Evolutionary conservation across 75 land plant species (phyloP), one percentile per base, ranked within the genome.

Genomic region (Cupressus sempervirens): DNA sequence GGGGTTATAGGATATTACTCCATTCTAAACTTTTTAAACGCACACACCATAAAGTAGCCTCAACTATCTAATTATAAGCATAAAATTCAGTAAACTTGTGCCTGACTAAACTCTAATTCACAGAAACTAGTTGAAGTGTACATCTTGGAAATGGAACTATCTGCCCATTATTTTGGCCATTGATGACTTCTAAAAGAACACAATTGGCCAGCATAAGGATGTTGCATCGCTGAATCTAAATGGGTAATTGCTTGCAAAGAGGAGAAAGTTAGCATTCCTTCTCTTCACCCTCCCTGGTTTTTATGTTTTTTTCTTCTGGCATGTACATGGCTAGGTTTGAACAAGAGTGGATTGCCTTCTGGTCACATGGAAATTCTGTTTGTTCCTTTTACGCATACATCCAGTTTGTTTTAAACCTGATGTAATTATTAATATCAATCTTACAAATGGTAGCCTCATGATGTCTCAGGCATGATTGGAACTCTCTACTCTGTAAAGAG

Each of bases 121-220:
- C 80, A 76, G 7, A 34, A 35, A 20, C 40, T 35, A 35, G 15
- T 74, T 75, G 40, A 75, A 36, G 36, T 38, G 8, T 36, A 38
- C 36, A 36, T 34, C 77, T 16, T 75, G 77, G 23, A 75, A 50
- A 1, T 13, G 53, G 14, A 50, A 12, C 14, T 50, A 12, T 50
- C 53, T 50, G 53, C 99, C 99, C 6, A 97, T 97, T 86, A 96
- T 94, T 11, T 83, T 97, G 83, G 92, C 98, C 75, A 91, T 97
- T 83, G 90, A 91, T 75, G 95, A 96, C 41, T 87, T 82, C 41
- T 87, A 88, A 50, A 96, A 94, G 91, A 93, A 90, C 43, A 58
- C 86, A 58, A 88, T 96, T 38, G 96, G 88, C 36, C 80, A 45
- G 4, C 84, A 89, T 20, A 18, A 58, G 1, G 86, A 89, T 58